A percentile compares a stretch with the other conserved stretches of the same genome.
Conservation (phyloP, 2,329 filamentous ascomycete genomes). For the Ophiostoma populinum region DNA sequence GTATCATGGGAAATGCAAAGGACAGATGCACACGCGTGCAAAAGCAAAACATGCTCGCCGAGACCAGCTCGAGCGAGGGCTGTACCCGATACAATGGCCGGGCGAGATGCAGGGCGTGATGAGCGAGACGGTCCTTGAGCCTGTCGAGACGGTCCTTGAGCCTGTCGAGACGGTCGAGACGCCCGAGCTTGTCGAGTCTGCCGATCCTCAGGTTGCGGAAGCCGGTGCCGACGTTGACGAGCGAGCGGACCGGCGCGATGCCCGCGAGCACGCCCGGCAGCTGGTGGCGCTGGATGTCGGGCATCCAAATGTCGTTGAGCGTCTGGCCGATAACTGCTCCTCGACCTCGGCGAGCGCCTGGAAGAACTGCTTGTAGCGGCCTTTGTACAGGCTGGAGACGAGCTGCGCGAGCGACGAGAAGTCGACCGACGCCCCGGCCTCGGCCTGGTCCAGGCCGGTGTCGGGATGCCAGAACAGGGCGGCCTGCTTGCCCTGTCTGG, state of each 20-base stretch:
- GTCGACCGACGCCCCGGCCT: conserved; percentile 69
- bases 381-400: conserved; percentile 81
- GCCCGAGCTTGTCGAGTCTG: too few species aligned
- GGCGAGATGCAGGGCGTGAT: too few species aligned
- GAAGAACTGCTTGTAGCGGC: conserved; percentile 91
- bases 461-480: too few species aligned
- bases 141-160: too few species aligned
- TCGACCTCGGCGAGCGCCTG: conserved; percentile 75
- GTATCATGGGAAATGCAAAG: too few species aligned
- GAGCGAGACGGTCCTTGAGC: too few species aligned
- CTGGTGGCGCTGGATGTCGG: conserved; percentile 78
- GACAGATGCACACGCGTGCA: too few species aligned
- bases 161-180: too few species aligned
- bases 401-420: conserved; percentile 77
- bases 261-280: conserved; percentile 78
- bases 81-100: too few species aligned
- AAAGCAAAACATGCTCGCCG: too few species aligned
- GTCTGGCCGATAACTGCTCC: conserved; percentile 85
- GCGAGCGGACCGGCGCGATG: conserved; percentile 70
- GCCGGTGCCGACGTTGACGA: conserved; percentile 82
- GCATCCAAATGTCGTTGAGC: conserved; percentile 92
- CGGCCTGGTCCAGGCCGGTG: conserved; percentile 49
- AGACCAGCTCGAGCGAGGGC: too few species aligned
- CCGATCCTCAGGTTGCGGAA: conserved; percentile 69
- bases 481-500: too few species aligned